Evolutionary conservation across 2,329 filamentous ascomycete genomes (phyloP), one percentile per base, ranked within the genome.

Genomic region (Beauveria caledonica): DNA sequence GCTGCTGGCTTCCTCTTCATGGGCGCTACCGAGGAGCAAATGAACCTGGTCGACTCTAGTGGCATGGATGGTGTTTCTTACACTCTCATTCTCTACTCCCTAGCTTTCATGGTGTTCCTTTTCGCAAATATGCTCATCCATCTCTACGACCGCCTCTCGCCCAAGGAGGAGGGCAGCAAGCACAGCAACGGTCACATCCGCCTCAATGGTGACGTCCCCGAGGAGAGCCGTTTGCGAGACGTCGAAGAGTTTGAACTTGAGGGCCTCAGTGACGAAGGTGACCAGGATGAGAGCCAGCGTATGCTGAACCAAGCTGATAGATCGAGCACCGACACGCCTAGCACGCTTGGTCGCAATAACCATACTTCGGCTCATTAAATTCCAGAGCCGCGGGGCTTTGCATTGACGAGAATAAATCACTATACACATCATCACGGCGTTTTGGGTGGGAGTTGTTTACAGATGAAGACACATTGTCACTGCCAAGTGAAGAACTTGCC

Each of bases 11-110:
- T 97, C 76, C 81, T 99, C 45, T 99, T 99, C 77, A 96, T 97
- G 92, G 89, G 91, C 36, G 93, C 94, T 17, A 97, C 92, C 0
- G 94, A 97, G 72, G 92, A 99, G 76, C 94, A 97, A 74, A 96
- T 97, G 90, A 69, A 79, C 23, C 78, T 97, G 1, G 79, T 97
- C 5, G 81, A 84, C 45, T 78, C 84, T 44, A 88, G 89, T 0
- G 81, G 86, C 62, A 86, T 97, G 68, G 92, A 92, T 27, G 91
- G 95, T 69, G 90, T 97, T 46, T 88, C 92, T 5, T 99, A 97
- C 72, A 85, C 97, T 45, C 81, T 99, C 27, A 92, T 97, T 58
- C 78, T 97, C 10, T 97, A 89, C 80, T 96, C 90, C 68, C 79
- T 97, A 56, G 88, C 93, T 25, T 97, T 96, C 73, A 74, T 99